Base-by-base conservation (phyloP, 1,284 basidiomycete species). In the Pholiota adiposa region DNA sequence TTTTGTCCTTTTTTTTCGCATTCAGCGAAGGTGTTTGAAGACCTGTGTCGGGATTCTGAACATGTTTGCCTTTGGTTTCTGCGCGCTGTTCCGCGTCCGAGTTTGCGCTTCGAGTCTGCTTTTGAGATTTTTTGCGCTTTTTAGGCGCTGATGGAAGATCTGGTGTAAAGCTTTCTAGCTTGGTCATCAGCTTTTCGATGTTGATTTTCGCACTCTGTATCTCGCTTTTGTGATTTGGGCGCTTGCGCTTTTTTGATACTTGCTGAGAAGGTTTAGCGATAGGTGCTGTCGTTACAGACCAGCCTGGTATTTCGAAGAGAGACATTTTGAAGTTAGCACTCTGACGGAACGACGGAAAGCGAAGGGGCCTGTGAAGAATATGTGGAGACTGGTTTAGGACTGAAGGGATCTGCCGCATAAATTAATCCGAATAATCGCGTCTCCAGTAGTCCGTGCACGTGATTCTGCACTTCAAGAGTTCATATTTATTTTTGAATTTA, bases 151-250 rank as follows among this genome's bases (percentile, higher is more conserved):
- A 36, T 63, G 70, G 60, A 63, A 63, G 62, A 63, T 61, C 67
- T 64, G 65, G 54, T 54, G 56, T 55, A 36, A 61, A 63, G 29
- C 67, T 66, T 41, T 77, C 80, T 50, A 94, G 77, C 66, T 82
- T 85, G 59, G 81, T 80, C 75, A 95, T 83, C 49, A 96, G 78
- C 72, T 88, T 94, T 69, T 94, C 90, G 49, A 96, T 72, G 71
- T 94, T 94, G 69, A 84, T 77, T 64, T 86, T 81, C 11, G 86
- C 83, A 14, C 77, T 67, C 58, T 78, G 77, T 33, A 83, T 69
- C 27, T 79, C 76, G 51, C 76, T 75, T 14, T 69, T 62, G 29
- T 78, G 75, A 56, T 72, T 69, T 1, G 82, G 73, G 21, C 86
- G 82, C 74, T 90, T 94, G 52, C 92, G 85, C 68, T 94, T 94